Evolutionary conservation across 176 grass and related monocot genomes (phyloP).

Genomic region (Oryza coarctata): DNA sequence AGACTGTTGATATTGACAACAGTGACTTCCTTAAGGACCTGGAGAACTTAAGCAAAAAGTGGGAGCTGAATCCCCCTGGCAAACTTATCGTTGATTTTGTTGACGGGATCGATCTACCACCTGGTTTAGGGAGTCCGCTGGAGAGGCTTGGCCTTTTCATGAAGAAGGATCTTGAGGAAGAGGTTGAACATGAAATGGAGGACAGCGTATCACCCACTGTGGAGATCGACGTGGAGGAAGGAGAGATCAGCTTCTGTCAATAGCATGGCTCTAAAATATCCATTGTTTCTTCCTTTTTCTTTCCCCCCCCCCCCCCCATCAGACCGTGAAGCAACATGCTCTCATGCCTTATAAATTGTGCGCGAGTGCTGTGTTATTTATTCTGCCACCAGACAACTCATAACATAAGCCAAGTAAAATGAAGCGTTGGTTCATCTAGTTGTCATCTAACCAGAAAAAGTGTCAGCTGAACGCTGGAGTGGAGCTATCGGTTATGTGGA

Average conservation of each 20-base stretch:
- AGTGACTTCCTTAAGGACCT: constrained; percentile 64
- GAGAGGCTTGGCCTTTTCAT: constrained; percentile 77
- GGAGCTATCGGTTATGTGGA: neutral
- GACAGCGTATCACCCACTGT: constrained; percentile 33
- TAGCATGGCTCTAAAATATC: constrained; percentile 21
- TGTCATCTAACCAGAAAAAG: constrained; percentile 23
- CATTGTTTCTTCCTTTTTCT: neutral
- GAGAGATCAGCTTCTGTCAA: constrained; percentile 49
- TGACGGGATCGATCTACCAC: constrained; percentile 40
- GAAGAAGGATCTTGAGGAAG: constrained; percentile 62
- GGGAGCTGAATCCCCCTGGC: constrained; percentile 32
- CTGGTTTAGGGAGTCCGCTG: constrained; percentile 52
- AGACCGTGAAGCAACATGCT: neutral
- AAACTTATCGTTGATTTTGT: constrained; percentile 47
- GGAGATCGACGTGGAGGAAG: constrained; percentile 55
- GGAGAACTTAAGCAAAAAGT: constrained; percentile 48
- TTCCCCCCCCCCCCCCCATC: no score
- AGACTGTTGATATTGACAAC: constrained; percentile 90
- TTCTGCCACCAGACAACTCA: neutral
- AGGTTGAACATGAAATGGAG: constrained; percentile 50
- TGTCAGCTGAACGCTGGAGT: neutral
- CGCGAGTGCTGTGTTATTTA: constrained; percentile 10
- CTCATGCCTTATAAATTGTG: constrained; percentile 11
- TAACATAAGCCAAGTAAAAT: constrained; percentile 13
- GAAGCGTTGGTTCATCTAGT: neutral